Evolutionary conservation across 2,329 filamentous ascomycete species (phyloP), one percentile per base, ranked within the genome.

Genomic region (Rutstroemia sp.): DNA sequence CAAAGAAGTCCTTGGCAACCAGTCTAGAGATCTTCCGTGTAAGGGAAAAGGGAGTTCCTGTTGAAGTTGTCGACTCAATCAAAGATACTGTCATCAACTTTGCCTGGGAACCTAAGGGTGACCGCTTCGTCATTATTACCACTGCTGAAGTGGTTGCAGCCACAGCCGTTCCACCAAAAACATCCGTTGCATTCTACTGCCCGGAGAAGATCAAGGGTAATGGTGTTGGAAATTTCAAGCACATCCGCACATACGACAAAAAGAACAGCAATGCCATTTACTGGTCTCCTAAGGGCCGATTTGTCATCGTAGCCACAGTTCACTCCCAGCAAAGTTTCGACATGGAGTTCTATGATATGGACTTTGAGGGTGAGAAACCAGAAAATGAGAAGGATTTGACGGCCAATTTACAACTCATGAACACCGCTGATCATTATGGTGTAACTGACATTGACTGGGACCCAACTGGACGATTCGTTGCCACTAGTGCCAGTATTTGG

Each of bases 1-100:
- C 92, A 57, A 97, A 97, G 81, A 99, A 97, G 77, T 96, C 91
- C 2, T 83, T 95, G 67, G 92, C 92, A 60, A 99, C 94, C 34
- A 97, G 95, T 65, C 83, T 99, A 38, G 94, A 99, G 73, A 97
- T 99, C 70, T 99, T 99, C 87, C 90, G 94, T 59, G 83, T 99
- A 66, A 86, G 84, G 71, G 94, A 99, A 74, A 99, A 99, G 82
- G 92, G 94, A 65, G 94, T 99, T 2, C 94, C 94, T 1, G 92
- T 99, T 54, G 94, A 99, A 74, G 94, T 97, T 56, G 91, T 99
- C 52, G 94, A 99, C 74, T 91, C 87, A 54, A 88, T 99, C 75
- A 97, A 97, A 77, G 94, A 97, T 69, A 96, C 92, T 1, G 94
- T 99, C 66, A 95, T 99, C 77, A 99, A 99, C 79, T 99, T 99